Evolutionary conservation across 148 eudicot genomes (phyloP).

Genomic region (Limonium bicolor): DNA sequence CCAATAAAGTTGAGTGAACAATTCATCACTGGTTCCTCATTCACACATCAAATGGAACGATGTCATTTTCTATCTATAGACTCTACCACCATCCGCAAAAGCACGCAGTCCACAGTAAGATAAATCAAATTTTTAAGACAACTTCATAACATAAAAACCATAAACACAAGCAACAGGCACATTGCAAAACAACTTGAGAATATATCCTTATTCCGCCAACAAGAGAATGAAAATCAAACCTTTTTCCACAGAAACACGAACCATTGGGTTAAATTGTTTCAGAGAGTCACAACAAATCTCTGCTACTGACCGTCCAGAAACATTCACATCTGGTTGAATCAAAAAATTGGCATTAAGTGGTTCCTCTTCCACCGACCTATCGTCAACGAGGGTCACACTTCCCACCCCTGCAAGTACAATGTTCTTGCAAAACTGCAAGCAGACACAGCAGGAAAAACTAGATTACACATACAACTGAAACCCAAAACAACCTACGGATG

Average conservation of each 20-base stretch:
- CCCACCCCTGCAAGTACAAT: conserved; percentile 95
- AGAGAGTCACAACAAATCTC: conserved; percentile 77
- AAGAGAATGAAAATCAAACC: conserved; percentile 43
- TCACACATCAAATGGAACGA: too few relatives aligned
- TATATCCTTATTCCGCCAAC: too few relatives aligned
- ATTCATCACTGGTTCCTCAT: too few relatives aligned
- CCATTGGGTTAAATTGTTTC: conserved; percentile 94
- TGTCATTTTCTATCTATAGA: too few relatives aligned
- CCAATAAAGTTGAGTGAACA: too few relatives aligned
- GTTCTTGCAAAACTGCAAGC: conserved; percentile 85
- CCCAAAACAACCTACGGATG: background rate
- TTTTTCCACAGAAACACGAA: conserved; percentile 70
- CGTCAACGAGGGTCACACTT: conserved; percentile 74
- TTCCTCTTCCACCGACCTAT: conserved; percentile 54
- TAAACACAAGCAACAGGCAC: background rate
- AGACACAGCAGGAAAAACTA: conserved; percentile 3
- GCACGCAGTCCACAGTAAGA: too few relatives aligned
- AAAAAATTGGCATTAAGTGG: conserved; percentile 57
- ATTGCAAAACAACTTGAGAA: background rate
- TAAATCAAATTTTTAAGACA: too few relatives aligned
- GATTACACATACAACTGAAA: background rate
- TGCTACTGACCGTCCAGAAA: conserved; percentile 42
- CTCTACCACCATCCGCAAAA: too few relatives aligned
- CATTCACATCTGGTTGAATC: conserved; percentile 36
- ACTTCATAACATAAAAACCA: too few relatives aligned